phyloP scores from a whole-genome alignment of 2,329 filamentous ascomycete genomes.

The Alternaria sp. region DNA sequence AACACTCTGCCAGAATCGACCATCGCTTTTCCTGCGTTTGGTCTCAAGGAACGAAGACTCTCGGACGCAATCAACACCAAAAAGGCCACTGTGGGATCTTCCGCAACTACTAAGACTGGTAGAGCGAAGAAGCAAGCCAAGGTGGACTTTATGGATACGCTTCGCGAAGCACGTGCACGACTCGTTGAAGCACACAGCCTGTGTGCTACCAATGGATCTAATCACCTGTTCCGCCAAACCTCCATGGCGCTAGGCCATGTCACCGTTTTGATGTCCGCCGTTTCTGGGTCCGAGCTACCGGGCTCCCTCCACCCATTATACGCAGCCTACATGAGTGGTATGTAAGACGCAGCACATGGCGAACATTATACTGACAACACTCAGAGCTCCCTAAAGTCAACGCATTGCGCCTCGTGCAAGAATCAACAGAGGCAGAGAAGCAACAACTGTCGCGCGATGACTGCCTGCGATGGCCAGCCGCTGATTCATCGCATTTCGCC shows the following conservation, averaged over 20 bases:
- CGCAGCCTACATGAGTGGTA: constrained; percentile 49
- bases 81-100: constrained; percentile 11
- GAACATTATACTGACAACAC: constrained; percentile 4
- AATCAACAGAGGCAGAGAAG: constrained; percentile 59
- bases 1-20: constrained; percentile 92
- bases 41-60: constrained; percentile 31
- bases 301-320: constrained; percentile 48
- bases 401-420: constrained; percentile 70
- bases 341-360: background rate
- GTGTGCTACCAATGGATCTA: constrained; percentile 61
- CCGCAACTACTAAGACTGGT: constrained; percentile 18
- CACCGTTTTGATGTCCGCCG: constrained; percentile 50
- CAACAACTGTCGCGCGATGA: constrained; percentile 46
- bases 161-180: constrained; percentile 70
- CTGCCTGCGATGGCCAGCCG: constrained; percentile 49
- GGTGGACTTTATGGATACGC: constrained; percentile 61
- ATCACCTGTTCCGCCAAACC: constrained; percentile 61
- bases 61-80: constrained; percentile 30
- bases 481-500: constrained; percentile 37
- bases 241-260: constrained; percentile 45
- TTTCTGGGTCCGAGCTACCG: constrained; percentile 34
- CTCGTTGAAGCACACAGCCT: constrained; percentile 67
- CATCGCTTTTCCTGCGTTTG: constrained; percentile 79
- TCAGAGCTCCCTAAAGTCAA: constrained; percentile 74
- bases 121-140: constrained; percentile 31